Base-by-base conservation (phyloP, 83 land plant species). In the Thuja plicata region DNA sequence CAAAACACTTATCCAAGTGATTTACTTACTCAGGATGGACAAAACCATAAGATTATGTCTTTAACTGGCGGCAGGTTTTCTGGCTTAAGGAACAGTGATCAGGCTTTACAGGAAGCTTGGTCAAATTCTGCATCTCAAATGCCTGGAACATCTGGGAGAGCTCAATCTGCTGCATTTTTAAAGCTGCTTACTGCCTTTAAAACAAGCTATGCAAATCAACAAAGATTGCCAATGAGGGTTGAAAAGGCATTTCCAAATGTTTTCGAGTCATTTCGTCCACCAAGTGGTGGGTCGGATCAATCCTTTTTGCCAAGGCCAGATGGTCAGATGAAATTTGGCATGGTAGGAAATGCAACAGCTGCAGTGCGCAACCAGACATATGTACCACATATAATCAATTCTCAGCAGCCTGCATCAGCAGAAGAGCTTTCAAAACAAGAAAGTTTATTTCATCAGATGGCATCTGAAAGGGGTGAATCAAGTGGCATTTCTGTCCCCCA, bases 351-450 rank as follows among this genome's bases (percentile, higher is more conserved):
- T 34, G 32, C 85, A 82, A n/a, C 32, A 27, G 54, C 52, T 45
- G n/a, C 85, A 46, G 8, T n/a, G 13, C 85, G 5, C 30, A 46
- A 46, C 52, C 85, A 82, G 50, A 79, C 45, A 19, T 38, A 19
- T 79, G 15, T 41, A 79, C 85, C 85, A 45, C 24, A 45, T 82
- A n/a, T 82, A 43, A 24, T 82, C 32, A 82, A 82, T 45, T 82
- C 50, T 82, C 85, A 82, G 85, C 85, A 82, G 85, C 85, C 85
- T 45, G 52, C 54, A 45, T 46, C 85, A 24, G 32, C 85, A 43
- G 85, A n/a, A 82, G 85, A 82, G 85, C 24, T 82, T 12, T 82
- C 54, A 82, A 82, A 46, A 17, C 85, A 82, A 82, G 85, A 82
- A 82, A 82, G 30, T 45, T 45, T 41, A 46, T 82, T 82, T 82